Conservation (phyloP, 78 protist species). For the Blattamonas nauphoetae region DNA sequence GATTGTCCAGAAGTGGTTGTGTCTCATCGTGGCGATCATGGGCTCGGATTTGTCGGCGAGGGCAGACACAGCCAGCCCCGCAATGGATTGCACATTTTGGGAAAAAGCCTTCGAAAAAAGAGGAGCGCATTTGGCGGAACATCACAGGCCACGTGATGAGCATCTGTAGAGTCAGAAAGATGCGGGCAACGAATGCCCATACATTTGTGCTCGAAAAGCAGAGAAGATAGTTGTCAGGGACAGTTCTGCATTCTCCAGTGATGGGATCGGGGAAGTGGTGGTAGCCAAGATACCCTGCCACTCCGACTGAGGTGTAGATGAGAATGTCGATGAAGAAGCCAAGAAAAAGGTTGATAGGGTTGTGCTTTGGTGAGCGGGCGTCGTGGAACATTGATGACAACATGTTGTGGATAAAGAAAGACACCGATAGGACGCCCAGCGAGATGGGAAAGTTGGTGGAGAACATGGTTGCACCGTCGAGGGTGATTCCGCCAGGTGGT, state of each 20-base stretch:
- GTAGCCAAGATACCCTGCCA: neutral
- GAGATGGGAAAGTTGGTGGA: neutral
- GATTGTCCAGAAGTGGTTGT: too few species aligned
- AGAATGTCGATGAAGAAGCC: neutral
- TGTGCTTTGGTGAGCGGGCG: neutral
- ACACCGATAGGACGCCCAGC: neutral
- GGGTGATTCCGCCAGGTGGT: neutral
- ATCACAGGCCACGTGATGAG: neutral
- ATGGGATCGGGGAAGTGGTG: neutral
- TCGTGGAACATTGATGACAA: neutral
- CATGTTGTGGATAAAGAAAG: conserved; percentile 8
- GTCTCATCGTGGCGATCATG: too few species aligned
- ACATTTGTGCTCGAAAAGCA: neutral
- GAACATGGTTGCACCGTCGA: neutral
- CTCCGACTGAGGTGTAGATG: conserved; percentile 1
- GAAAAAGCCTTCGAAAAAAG: neutral
- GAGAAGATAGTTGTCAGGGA: conserved; percentile 3
- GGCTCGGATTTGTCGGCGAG: too few species aligned
- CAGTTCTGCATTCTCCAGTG: neutral
- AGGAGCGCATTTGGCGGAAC: neutral
- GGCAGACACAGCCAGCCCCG: too few species aligned
- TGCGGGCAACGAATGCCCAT: neutral
- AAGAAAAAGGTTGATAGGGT: neutral
- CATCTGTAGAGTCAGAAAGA: neutral
- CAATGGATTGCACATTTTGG: too few species aligned